phyloP scores from a whole-genome alignment of 805 yeast species.

The Monosporozyma unispora region DNA sequence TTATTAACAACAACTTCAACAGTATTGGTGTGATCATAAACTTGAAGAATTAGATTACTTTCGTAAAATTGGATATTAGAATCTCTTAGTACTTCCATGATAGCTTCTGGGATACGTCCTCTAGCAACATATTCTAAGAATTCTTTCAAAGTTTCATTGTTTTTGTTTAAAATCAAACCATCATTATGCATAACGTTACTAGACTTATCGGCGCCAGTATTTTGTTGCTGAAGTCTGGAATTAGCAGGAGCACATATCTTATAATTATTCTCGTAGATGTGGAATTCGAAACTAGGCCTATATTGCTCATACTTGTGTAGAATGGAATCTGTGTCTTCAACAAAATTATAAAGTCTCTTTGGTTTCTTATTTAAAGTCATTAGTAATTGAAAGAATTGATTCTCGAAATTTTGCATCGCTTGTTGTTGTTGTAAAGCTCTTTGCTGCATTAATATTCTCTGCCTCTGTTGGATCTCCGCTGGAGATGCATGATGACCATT shows the following conservation, averaged over 20 bases:
- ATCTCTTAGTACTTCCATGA: constrained; percentile 82
- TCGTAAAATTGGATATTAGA: constrained; percentile 79
- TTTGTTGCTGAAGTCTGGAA: constrained; percentile 27
- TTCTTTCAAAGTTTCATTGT: constrained; percentile 66
- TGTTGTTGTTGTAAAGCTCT: constrained; percentile 30
- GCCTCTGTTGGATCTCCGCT: constrained; percentile 13
- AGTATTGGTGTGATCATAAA: constrained; percentile 71
- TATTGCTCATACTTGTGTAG: constrained; percentile 65
- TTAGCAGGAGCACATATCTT: constrained; percentile 71
- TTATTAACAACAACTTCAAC: constrained; percentile 22
- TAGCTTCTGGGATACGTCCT: constrained; percentile 81
- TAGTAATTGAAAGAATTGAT: constrained; percentile 31
- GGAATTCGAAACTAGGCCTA: constrained; percentile 79
- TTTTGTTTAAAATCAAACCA: constrained; percentile 66
- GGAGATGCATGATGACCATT: not conserved
- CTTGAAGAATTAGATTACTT: constrained; percentile 78
- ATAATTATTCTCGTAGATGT: constrained; percentile 84
- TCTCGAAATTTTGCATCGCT: constrained; percentile 35
- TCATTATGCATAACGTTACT: constrained; percentile 33
- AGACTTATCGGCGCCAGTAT: constrained; percentile 30
- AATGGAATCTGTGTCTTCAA: constrained; percentile 64
- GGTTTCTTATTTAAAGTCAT: constrained; percentile 32
- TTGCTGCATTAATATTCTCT: constrained; percentile 29
- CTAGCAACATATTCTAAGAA: constrained; percentile 71
- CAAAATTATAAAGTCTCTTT: constrained; percentile 45